These are phyloP conservation scores for Acacia confusa DNA, from an alignment of 306 rosid genomes.

Conservation along the genomic window DNA sequence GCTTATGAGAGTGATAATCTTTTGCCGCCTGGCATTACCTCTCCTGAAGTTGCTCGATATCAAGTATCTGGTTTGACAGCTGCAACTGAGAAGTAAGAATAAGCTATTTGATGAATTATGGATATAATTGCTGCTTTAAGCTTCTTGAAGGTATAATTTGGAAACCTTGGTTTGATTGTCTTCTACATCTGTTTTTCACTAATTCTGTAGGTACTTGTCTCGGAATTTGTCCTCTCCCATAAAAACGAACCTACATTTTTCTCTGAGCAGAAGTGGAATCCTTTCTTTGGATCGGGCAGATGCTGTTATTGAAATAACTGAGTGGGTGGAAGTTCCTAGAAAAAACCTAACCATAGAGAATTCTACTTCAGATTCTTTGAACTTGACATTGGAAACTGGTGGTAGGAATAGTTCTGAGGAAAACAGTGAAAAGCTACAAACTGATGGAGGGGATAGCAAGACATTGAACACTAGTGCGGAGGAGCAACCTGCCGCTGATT, in stretches of 20 bases:
- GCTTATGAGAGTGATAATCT: conserved; percentile 76
- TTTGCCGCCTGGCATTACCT: conserved; percentile 80
- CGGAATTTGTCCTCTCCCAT: conserved; percentile 88
- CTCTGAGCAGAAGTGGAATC: conserved; percentile 93
- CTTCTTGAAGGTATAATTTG: conserved; percentile 2
- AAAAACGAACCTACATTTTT: conserved; percentile 83
- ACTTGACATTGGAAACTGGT: conserved; percentile 58
- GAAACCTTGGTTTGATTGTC: conserved; percentile 25
- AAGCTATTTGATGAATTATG: conserved; percentile 16
- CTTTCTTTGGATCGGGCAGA: conserved; percentile 92
- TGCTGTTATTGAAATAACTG: conserved; percentile 85
- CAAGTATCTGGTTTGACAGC: conserved; percentile 81
- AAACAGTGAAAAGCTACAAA: conserved; percentile 49
- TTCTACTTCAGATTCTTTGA: conserved; percentile 62
- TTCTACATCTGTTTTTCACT: conserved; percentile 14
- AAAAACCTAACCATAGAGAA: conserved; percentile 74
- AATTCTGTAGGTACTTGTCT: conserved; percentile 70
- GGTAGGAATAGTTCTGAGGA: conserved; percentile 59
- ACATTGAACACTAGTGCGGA: conserved; percentile 50
- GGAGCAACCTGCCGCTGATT: conserved; percentile 53
- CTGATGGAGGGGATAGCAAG: conserved; percentile 50
- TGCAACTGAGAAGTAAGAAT: conserved; percentile 80
- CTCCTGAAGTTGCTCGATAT: conserved; percentile 68
- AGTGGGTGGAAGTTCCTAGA: conserved; percentile 93
- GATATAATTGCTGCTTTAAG: conserved; percentile 33